These are phyloP conservation scores for Talaromyces pinophilus DNA, from an alignment of 2,329 filamentous ascomycete genomes.

Conservation along the genomic window DNA sequence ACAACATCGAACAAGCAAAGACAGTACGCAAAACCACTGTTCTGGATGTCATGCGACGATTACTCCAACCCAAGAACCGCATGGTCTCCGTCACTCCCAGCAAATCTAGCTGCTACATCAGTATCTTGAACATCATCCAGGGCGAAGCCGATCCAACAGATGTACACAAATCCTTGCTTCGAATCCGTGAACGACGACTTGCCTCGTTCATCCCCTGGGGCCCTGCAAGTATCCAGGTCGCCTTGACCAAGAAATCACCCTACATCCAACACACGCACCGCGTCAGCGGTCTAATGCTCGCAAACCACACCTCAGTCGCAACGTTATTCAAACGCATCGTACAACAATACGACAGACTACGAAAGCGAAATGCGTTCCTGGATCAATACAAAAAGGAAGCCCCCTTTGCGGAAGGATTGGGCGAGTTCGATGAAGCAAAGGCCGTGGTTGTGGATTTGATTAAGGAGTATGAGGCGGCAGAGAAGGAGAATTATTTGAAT, in stretches of 20 bases:
- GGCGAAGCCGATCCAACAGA: slow-evolving; percentile 97
- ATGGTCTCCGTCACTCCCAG: slow-evolving; percentile 96
- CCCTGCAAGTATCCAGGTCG: slow-evolving; percentile 95
- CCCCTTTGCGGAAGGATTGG: slow-evolving; percentile 85
- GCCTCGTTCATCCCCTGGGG: slow-evolving; percentile 99
- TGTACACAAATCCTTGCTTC: slow-evolving; percentile 93
- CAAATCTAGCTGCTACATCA: slow-evolving; percentile 99
- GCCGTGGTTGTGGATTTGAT: slow-evolving; percentile 91
- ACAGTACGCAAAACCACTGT: slow-evolving; percentile 98
- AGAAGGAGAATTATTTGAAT: slow-evolving; percentile 85
- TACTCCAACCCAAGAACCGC: slow-evolving; percentile 96
- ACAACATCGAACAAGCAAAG: slow-evolving; percentile 95
- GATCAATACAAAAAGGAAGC: slow-evolving; percentile 96
- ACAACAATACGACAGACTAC: slow-evolving; percentile 86
- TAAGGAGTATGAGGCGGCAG: slow-evolving; percentile 92
- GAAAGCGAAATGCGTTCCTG: slow-evolving; percentile 95
- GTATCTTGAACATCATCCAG: slow-evolving; percentile 97
- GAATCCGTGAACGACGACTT: slow-evolving; percentile 89
- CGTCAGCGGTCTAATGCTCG: slow-evolving; percentile 94
- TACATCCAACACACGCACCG: slow-evolving; percentile 93
- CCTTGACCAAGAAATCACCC: slow-evolving; percentile 91
- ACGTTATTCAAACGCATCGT: slow-evolving; percentile 95
- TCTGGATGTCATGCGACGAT: slow-evolving; percentile 91
- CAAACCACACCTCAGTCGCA: slow-evolving; percentile 95
- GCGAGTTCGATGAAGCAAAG: slow-evolving; percentile 92